Base-by-base conservation (phyloP, 1,284 basidiomycete species). In the Erythrobasidium hasegawianum region DNA sequence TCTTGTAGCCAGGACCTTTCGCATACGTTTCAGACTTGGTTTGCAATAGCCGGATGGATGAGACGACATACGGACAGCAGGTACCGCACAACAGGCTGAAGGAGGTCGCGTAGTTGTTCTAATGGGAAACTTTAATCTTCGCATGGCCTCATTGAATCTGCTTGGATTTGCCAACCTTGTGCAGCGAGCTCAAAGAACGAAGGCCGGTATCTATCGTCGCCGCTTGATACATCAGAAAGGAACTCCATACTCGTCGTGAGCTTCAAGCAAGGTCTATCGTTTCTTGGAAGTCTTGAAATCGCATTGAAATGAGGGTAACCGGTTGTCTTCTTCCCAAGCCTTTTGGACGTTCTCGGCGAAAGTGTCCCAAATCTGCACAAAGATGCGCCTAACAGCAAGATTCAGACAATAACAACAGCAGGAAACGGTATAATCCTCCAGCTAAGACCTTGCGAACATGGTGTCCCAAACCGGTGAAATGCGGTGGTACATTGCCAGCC, bases 21-120 rank as follows among this genome's bases (percentile, higher is more conserved):
- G 45, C 61, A 14, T 22, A 52, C n/a, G 20, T 43, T n/a, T 26
- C 29, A 50, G 43, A 3, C 20, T 13, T 29, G 38, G 22, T 4
- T 13, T 10, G 11, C 22, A 16, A 58, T 14, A 50, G 4, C 2
- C 29, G 5, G 45, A 33, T 40, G 54, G 16, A 59, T 33, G 53
- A 52, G 59, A 24, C 10, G 16, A 49, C 86, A 79, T 75, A 93
- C 92, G 64, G 89, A 89, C 50, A 98, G 80, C 61, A 96, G 87
- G 80, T 98, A 98, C 77, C 95, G 92, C 73, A 97, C 80, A 13
- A 95, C 94, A 7, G 96, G 96, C 72, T 97, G 93, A 22, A 98
- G 82, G 1, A 97, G 82, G 72, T 94, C 90, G 68, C 88, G 81
- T 22, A 99, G 84, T 77, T 98, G 95, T 70, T 97, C 93, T 75